Evolutionary conservation across 169 alveolate species (phyloP), one percentile per base, ranked within the genome.

Genomic region (Eimeria necatrix): DNA sequence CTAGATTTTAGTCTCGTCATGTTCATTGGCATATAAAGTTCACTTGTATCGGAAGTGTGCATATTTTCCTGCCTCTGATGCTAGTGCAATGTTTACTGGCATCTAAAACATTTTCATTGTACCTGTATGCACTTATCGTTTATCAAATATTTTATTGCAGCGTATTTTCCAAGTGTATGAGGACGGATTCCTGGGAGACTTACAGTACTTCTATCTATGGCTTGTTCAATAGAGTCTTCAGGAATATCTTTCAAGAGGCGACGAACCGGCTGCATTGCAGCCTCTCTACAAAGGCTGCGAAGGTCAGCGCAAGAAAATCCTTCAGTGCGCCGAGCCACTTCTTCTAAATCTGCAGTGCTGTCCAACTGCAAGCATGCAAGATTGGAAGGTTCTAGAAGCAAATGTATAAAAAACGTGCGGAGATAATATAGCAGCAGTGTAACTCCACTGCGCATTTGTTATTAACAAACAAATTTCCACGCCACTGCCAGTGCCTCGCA

Each of bases 231-330:
- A 24, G 59, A 41, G 24, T 78, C 88, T 5, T 60, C 80, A 56
- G 87, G 6, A 6, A 83, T 26, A 9, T 51, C 89, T 14, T 41
- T 89, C 6, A 93, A 53, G n/a, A 93, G 81, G 24, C 96, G 90
- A 4, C 96, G 87, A 24, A 93, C 81, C 0, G 96, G 96, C 20
- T 85, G 73, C 96, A 84, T 85, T 74, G 93, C 92, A 64, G 96
- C 96, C 81, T 93, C 96, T 16, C 89, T 78, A 60, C 96, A 93
- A 52, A 93, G 86, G 22, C 61, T 64, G 41, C 91, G 94, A 18
- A 93, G 49, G 46, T 93, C 96, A 12, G 96, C 94, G 56, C 96
- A 91, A 6, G 96, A 93, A 59, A 85, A 93, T 20, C 88, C 88
- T 10, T 93, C 95, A 2, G 93, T 84, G 16, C 93, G 88, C 59